Conservation (phyloP, 2,329 filamentous ascomycete genomes). For the Aspergillus tanneri region DNA sequence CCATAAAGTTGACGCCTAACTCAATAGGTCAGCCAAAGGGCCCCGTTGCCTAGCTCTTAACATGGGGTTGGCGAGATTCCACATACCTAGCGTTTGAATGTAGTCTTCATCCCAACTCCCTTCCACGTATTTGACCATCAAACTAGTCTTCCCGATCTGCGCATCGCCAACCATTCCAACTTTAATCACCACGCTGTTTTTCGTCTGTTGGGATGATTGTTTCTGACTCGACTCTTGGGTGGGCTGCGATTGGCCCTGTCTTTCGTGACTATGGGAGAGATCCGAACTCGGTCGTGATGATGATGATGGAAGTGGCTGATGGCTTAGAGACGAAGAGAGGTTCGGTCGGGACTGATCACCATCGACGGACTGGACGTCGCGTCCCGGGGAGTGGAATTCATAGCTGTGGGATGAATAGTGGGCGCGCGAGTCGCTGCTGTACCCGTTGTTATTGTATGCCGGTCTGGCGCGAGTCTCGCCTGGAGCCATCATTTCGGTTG, state of each 20-base stretch:
- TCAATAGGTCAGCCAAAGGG: constrained; percentile 1
- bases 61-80: background rate
- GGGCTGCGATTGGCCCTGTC: constrained; percentile 49
- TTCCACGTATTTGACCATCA: constrained; percentile 99
- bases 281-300: constrained; percentile 51
- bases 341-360: constrained; percentile 46
- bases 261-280: constrained; percentile 46
- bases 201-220: constrained; percentile 43
- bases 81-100: constrained; percentile 83
- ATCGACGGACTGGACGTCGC: constrained; percentile 48
- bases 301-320: constrained; percentile 41
- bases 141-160: constrained; percentile 96
- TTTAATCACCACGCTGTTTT: constrained; percentile 86
- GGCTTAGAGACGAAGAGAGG: constrained; percentile 40
- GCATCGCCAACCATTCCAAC: constrained; percentile 99
- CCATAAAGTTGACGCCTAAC: constrained; percentile 96
- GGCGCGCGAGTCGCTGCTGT: constrained; percentile 47
- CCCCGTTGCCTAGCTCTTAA: too few species aligned
- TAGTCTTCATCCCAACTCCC: constrained; percentile 99
- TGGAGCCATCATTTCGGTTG: constrained; percentile 31
- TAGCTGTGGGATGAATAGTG: constrained; percentile 50
- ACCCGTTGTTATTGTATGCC: constrained; percentile 35
- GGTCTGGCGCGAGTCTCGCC: constrained; percentile 36
- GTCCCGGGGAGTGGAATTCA: constrained; percentile 31
- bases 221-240: constrained; percentile 51